A percentile compares a stretch with the other conserved stretches of the same genome.
phyloP scores from a whole-genome alignment of 371 early-diverging fungal species.

The Mortierella sp. region DNA sequence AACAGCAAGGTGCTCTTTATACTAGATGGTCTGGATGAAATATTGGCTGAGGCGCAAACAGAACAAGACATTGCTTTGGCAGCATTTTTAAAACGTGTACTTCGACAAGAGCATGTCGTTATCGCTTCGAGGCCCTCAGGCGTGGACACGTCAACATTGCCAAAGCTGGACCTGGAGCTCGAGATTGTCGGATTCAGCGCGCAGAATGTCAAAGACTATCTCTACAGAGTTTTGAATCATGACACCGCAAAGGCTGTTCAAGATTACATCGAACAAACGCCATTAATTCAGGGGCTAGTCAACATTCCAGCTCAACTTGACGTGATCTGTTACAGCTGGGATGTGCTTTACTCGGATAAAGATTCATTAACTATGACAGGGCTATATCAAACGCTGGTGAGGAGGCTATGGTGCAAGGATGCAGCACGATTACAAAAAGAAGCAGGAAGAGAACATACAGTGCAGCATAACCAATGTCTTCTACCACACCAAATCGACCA shows the following conservation, averaged over 20 bases:
- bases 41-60: conserved; percentile 21
- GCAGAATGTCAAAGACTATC: conserved; percentile 19
- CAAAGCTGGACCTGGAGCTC: too few species aligned
- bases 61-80: not conserved
- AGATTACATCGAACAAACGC: conserved; percentile 23
- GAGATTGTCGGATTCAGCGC: conserved; percentile 16
- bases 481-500: not conserved
- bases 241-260: conserved; percentile 14
- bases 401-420: not conserved
- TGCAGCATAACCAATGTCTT: not conserved
- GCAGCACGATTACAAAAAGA: not conserved
- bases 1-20: conserved; percentile 22
- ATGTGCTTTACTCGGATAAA: conserved; percentile 12
- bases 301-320: not conserved
- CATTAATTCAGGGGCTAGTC: conserved; percentile 2
- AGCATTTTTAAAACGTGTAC: not conserved
- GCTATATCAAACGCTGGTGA: conserved; percentile 21
- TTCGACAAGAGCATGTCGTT: conserved; percentile 7
- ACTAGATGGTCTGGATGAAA: not conserved
- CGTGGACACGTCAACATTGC: too few species aligned
- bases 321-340: conserved; percentile 9
- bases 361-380: conserved; percentile 10
- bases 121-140: conserved; percentile 1
- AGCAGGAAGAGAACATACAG: not conserved
- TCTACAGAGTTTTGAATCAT: conserved; percentile 6